Conservation (phyloP, 805 yeast species). For the Ogataea minuta region DNA sequence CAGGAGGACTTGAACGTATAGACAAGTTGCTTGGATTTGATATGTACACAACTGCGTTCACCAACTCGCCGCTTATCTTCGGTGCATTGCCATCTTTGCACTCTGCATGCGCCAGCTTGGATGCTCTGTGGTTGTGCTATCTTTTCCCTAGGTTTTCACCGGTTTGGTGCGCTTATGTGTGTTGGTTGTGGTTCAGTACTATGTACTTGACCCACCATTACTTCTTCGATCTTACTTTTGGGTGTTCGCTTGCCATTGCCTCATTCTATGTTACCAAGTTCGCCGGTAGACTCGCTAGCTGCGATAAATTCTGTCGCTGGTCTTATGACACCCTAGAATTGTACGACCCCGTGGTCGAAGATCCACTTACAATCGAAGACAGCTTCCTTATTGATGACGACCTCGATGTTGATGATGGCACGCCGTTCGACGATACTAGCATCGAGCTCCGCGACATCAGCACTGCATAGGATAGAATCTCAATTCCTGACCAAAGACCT, state of each 20-base stretch:
- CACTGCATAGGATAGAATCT: conserved; percentile 7
- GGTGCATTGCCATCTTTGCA: conserved; percentile 81
- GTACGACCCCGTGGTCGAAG: conserved; percentile 16
- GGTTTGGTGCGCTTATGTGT: conserved; percentile 71
- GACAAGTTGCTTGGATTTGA: conserved; percentile 77
- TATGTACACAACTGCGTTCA: conserved; percentile 78
- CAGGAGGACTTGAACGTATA: conserved; percentile 91
- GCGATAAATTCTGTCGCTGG: conserved; percentile 22
- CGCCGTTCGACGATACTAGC: conserved; percentile 12
- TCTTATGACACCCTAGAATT: conserved; percentile 17
- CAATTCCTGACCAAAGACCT: conserved; percentile 14
- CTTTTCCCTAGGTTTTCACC: conserved; percentile 71
- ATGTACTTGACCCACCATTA: conserved; percentile 98
- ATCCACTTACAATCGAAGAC: conserved; percentile 22
- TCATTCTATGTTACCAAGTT: conserved; percentile 71
- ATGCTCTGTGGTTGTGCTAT: conserved; percentile 80
- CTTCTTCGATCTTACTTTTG: conserved; percentile 91
- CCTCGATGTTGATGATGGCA: conserved; percentile 10
- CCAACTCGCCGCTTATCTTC: conserved; percentile 86
- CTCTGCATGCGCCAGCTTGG: conserved; percentile 93
- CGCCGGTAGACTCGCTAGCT: conserved; percentile 29
- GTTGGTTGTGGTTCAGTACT: conserved; percentile 97
- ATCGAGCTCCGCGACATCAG: conserved; percentile 19
- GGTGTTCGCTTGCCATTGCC: conserved; percentile 74
- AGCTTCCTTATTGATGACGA: conserved; percentile 21